A percentile compares a stretch with the other conserved stretches of the same genome.
Evolutionary conservation across 148 eudicot genomes (phyloP).

Genomic region (Camellia japonica): DNA sequence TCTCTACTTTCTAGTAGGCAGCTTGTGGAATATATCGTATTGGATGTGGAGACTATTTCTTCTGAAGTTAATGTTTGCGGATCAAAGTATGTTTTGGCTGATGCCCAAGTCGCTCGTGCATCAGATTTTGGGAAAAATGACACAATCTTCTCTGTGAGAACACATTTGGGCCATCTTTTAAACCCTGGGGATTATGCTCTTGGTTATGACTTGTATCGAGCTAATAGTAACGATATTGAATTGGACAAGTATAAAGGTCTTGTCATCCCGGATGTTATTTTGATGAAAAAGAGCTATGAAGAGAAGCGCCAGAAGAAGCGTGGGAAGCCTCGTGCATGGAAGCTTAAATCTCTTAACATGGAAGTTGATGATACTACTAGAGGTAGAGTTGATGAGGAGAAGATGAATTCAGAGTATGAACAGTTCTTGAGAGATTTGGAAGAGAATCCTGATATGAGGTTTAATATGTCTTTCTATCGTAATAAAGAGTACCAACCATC

Average conservation of each 20-base stretch:
- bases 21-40: constrained; percentile 49
- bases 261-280: constrained; percentile 52
- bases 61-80: constrained; percentile 53
- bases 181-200: constrained; percentile 66
- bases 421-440: constrained; percentile 64
- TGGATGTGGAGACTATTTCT: constrained; percentile 41
- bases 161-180: constrained; percentile 65
- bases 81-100: constrained; percentile 58
- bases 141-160: constrained; percentile 44
- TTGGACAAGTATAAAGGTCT: constrained; percentile 58
- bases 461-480: constrained; percentile 56
- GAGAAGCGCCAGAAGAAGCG: constrained; percentile 62
- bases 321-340: constrained; percentile 73
- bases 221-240: constrained; percentile 58
- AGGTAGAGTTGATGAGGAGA: constrained; percentile 48
- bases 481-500: constrained; percentile 60
- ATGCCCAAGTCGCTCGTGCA: constrained; percentile 61
- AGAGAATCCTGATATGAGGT: constrained; percentile 74
- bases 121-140: constrained; percentile 71
- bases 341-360: constrained; percentile 66
- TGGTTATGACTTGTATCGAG: constrained; percentile 66
- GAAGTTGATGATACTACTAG: constrained; percentile 46
- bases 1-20: constrained; percentile 42
- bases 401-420: constrained; percentile 57
- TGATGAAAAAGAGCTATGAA: constrained; percentile 73